Conservation (phyloP, 73 alveolate genomes). For the Tetrahymena thermophila region DNA sequence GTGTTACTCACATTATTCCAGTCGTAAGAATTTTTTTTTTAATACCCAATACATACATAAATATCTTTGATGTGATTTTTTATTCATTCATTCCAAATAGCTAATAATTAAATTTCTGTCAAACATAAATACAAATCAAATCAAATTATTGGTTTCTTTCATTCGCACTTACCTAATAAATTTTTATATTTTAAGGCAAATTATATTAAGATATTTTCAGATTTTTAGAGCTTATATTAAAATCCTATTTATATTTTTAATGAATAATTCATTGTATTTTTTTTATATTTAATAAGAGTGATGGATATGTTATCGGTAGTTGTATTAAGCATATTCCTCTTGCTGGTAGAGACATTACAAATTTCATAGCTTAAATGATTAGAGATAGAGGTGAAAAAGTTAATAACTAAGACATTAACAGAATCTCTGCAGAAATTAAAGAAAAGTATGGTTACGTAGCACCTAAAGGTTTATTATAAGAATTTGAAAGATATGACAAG, state of each 20-base stretch:
- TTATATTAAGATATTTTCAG: neutral
- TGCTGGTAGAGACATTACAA: constrained; percentile 94
- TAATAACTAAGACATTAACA: constrained; percentile 83
- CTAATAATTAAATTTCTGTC: neutral
- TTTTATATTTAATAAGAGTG: constrained; percentile 58
- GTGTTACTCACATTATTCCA: constrained; percentile 76
- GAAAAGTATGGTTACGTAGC: constrained; percentile 86
- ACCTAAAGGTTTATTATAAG: constrained; percentile 65
- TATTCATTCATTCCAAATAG: neutral
- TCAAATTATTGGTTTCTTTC: neutral
- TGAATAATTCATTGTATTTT: constrained; percentile 54
- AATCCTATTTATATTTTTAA: neutral
- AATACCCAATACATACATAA: neutral
- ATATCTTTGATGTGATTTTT: neutral
- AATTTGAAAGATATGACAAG: constrained; percentile 67
- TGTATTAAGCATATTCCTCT: constrained; percentile 95
- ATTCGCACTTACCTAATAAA: neutral
- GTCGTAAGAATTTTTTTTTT: constrained; percentile 4
- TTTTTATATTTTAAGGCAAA: neutral
- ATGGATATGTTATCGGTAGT: constrained; percentile 94
- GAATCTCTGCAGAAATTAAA: constrained; percentile 77
- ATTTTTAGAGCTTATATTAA: neutral
- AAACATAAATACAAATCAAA: neutral
- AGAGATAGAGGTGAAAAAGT: constrained; percentile 86
- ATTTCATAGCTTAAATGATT: constrained; percentile 60